These are phyloP conservation scores for Teratosphaeria pseudoeucalypti DNA, from an alignment of 2,329 filamentous ascomycete genomes.

Conservation along the genomic window DNA sequence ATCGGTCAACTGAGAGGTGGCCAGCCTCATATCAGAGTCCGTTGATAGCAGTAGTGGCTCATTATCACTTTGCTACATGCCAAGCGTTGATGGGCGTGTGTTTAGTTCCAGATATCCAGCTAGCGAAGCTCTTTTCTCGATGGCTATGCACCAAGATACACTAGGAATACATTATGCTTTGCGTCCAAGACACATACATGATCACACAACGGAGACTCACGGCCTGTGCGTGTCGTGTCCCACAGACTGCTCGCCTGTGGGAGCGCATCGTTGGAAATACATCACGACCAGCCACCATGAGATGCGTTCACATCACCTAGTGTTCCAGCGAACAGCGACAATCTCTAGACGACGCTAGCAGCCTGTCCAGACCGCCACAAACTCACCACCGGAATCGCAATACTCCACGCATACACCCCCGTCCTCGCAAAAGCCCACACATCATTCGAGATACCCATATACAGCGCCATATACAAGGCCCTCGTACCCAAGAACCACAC, in stretches of 20 bases:
- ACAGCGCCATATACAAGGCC: conserved; percentile 13
- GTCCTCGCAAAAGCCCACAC: conserved; percentile 14
- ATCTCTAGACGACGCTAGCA: neutral
- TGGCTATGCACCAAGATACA: too few species aligned
- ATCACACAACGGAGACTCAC: too few species aligned
- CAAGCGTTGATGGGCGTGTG: neutral
- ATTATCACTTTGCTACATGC: neutral
- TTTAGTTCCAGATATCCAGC: neutral
- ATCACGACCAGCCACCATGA: too few species aligned
- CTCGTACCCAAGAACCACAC: conserved; percentile 13
- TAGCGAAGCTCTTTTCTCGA: neutral
- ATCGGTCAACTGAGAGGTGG: conserved; percentile 9
- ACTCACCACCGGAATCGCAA: conserved; percentile 15
- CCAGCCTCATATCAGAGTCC: neutral
- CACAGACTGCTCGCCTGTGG: too few species aligned
- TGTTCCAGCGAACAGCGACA: too few species aligned
- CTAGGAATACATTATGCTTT: too few species aligned
- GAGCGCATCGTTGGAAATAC: too few species aligned
- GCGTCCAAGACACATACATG: too few species aligned
- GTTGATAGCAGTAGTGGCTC: neutral
- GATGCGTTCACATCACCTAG: too few species aligned
- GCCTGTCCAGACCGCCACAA: conserved; percentile 14
- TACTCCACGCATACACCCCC: conserved; percentile 16
- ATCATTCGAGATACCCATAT: conserved; percentile 13
- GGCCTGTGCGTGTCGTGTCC: too few species aligned